Percentiles rank a stretch among this genome's conserved stretches.
Evolutionary conservation across 1,284 basidiomycete species (phyloP).

Genomic region (Ceratobasidium theobromae): DNA sequence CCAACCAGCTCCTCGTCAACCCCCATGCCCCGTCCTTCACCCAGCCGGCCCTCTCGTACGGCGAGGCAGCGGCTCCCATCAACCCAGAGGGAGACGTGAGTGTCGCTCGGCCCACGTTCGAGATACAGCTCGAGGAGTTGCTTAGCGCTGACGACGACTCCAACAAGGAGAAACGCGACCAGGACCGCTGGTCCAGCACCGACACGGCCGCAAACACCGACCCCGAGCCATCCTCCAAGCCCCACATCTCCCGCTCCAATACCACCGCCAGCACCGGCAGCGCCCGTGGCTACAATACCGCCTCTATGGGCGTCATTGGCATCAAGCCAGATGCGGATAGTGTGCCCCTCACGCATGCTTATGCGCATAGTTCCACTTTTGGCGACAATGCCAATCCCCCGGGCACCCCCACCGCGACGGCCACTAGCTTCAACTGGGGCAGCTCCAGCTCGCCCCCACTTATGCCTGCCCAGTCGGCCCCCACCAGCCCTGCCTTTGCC

Average conservation of each 20-base stretch:
- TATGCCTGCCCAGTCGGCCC: conserved; percentile 34
- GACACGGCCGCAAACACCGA: conserved; percentile 21
- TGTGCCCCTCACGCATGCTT: conserved; percentile 24
- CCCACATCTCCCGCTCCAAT: conserved; percentile 6
- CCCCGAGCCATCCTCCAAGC: neutral
- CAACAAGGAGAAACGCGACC: conserved; percentile 3
- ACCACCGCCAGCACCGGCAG: conserved; percentile 14
- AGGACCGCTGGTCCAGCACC: conserved; percentile 19
- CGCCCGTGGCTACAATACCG: conserved; percentile 16
- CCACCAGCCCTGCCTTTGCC: conserved; percentile 35
- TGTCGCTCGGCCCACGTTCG: conserved; percentile 73
- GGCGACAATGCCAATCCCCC: conserved; percentile 38
- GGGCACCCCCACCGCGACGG: conserved; percentile 36
- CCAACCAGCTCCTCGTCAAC: conserved; percentile 68
- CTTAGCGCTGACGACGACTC: conserved; percentile 45
- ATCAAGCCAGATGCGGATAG: conserved; percentile 23
- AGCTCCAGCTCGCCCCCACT: conserved; percentile 31
- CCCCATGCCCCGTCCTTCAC: conserved; percentile 52
- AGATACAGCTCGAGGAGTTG: conserved; percentile 74
- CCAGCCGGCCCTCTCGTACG: conserved; percentile 68
- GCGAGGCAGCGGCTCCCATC: conserved; percentile 52
- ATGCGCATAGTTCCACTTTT: conserved; percentile 12
- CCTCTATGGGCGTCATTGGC: conserved; percentile 4
- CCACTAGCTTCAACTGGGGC: conserved; percentile 38
- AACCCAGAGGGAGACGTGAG: conserved; percentile 50